A percentile compares a stretch with the other conserved stretches of the same genome.
Evolutionary conservation across 208 protist species (phyloP).

Genomic region (Leishmania turanica): DNA sequence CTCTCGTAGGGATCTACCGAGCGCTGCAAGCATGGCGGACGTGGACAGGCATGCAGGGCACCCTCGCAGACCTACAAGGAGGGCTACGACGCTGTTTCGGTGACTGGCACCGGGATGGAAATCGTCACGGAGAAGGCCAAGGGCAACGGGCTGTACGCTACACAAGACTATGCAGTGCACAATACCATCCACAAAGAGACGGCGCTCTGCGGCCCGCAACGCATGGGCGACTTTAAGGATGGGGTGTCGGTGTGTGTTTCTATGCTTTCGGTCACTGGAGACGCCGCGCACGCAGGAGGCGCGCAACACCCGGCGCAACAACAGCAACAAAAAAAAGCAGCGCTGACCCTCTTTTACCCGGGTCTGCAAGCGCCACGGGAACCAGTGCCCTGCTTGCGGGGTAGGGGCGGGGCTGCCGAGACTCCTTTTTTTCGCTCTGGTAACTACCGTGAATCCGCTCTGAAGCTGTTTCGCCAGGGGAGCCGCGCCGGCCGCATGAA

Average conservation of each 20-base stretch:
- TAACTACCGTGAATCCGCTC: constrained; percentile 54
- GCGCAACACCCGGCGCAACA: constrained; percentile 39
- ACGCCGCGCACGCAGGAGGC: constrained; percentile 43
- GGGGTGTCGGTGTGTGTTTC: constrained; percentile 51
- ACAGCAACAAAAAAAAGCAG: constrained; percentile 6
- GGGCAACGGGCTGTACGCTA: constrained; percentile 67
- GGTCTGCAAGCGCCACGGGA: constrained; percentile 22
- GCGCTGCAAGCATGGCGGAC: not conserved
- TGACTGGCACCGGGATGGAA: constrained; percentile 39
- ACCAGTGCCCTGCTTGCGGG: constrained; percentile 42
- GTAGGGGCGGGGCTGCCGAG: constrained; percentile 45
- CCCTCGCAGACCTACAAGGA: constrained; percentile 56
- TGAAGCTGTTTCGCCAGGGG: constrained; percentile 44
- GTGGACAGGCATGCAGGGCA: constrained; percentile 8
- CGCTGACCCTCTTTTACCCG: constrained; percentile 35
- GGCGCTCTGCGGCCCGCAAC: constrained; percentile 76
- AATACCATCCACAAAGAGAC: constrained; percentile 67
- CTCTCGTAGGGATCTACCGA: no score
- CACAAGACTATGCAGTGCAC: constrained; percentile 28
- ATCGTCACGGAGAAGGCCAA: constrained; percentile 61
- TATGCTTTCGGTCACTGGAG: constrained; percentile 64
- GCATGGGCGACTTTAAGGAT: constrained; percentile 56
- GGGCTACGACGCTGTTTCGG: constrained; percentile 40
- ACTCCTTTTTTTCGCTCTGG: constrained; percentile 60
- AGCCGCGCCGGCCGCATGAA: constrained; percentile 53